A percentile compares a stretch with the other conserved stretches of the same genome.
Evolutionary conservation across 306 rosid genomes (phyloP).

Genomic region (Glycine tomentella): DNA sequence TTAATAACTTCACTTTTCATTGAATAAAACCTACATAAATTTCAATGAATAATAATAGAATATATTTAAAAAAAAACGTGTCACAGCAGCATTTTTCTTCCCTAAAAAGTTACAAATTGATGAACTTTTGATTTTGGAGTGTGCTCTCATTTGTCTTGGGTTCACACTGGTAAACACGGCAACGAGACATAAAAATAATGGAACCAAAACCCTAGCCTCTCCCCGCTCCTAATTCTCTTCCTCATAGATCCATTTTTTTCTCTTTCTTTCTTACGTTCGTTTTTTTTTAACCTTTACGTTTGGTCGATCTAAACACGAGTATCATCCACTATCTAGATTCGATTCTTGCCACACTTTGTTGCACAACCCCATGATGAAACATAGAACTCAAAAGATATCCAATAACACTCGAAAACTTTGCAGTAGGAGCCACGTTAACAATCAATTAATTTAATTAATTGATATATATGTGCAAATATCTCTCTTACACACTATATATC

Average conservation of each 20-base stretch:
- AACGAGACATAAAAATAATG: neutral
- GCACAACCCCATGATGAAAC: neutral
- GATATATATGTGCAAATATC: too few relatives aligned
- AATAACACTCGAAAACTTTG: neutral
- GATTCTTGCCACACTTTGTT: neutral
- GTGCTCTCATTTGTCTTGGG: neutral
- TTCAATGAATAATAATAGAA: neutral
- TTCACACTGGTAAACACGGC: slow-evolving; percentile 35
- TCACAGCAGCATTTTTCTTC: neutral
- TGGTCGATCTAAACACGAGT: slow-evolving; percentile 30
- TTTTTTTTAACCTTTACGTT: neutral
- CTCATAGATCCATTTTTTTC: neutral
- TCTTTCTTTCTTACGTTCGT: neutral
- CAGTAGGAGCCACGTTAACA: neutral
- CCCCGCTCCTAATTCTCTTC: neutral
- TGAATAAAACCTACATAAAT: neutral
- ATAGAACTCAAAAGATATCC: neutral
- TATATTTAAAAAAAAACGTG: neutral
- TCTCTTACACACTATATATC: neutral
- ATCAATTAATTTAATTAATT: neutral
- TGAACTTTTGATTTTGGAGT: too few relatives aligned
- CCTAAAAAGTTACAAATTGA: neutral
- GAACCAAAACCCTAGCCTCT: slow-evolving; percentile 38
- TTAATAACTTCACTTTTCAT: neutral
- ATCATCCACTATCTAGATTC: slow-evolving; percentile 4